Evolutionary conservation across 345 rosid species (phyloP).

Genomic region (Linum lewisii): DNA sequence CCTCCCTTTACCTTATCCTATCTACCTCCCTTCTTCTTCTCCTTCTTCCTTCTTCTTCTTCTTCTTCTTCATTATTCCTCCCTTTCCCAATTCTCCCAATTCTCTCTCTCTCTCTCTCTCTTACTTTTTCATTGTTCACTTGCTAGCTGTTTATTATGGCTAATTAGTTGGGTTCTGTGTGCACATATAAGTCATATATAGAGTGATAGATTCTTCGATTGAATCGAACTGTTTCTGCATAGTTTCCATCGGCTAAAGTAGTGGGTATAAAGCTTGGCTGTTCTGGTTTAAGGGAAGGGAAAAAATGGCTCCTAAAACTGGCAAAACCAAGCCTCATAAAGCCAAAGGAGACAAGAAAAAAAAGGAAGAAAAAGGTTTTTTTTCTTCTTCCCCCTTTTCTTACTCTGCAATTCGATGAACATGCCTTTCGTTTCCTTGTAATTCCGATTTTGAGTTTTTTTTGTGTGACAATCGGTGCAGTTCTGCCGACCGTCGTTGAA

Average conservation of each 20-base stretch:
- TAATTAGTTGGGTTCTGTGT: not conserved
- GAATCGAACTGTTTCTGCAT: not conserved
- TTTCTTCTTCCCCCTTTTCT: not conserved
- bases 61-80: not conserved
- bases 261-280: not conserved
- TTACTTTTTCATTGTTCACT: conserved; percentile 1
- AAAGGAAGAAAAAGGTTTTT: conserved; percentile 28
- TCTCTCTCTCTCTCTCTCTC: conserved; percentile 5
- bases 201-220: not conserved
- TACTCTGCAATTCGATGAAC: not conserved
- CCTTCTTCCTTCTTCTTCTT: not conserved
- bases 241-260: not conserved
- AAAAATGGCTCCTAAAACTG: conserved; percentile 27
- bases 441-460: not conserved
- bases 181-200: too few species aligned
- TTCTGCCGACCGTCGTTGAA: conserved; percentile 22
- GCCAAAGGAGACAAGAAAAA: conserved; percentile 28
- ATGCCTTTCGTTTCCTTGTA: too few species aligned
- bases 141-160: conserved; percentile 11
- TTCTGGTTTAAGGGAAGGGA: conserved; percentile 2
- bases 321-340: conserved; percentile 25
- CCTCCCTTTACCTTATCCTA: conserved; percentile 59
- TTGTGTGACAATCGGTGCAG: conserved; percentile 10
- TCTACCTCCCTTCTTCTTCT: conserved; percentile 17
- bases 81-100: not conserved